Percentiles rank a stretch among this genome's conserved stretches.
These are phyloP conservation scores for Silene latifolia DNA, from an alignment of 148 eudicot species.

Conservation along the genomic window DNA sequence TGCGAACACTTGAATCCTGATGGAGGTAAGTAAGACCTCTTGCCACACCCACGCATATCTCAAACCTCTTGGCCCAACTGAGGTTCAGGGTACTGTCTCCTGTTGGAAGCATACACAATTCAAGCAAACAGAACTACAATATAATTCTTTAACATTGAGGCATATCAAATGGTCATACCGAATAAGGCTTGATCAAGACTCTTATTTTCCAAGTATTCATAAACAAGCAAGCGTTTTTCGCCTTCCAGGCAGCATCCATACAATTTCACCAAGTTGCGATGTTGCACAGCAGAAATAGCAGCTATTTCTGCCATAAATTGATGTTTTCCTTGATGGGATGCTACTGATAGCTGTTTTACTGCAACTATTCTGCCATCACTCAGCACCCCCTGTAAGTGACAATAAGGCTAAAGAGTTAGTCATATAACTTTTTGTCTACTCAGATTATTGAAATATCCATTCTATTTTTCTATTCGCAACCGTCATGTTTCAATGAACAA, in stretches of 20 bases:
- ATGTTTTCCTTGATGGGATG: constrained; percentile 74
- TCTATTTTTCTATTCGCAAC: not conserved
- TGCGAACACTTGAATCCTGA: constrained; percentile 66
- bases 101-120: constrained; percentile 27
- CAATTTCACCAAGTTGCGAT: constrained; percentile 77
- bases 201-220: constrained; percentile 82
- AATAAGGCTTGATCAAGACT: constrained; percentile 89
- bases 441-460: not conserved
- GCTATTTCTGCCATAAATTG: constrained; percentile 90
- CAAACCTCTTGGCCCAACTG: constrained; percentile 65
- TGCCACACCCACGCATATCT: constrained; percentile 86
- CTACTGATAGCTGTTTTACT: constrained; percentile 78
- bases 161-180: constrained; percentile 33
- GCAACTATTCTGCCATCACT: constrained; percentile 73
- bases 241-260: constrained; percentile 93
- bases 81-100: constrained; percentile 43
- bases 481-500: not conserved
- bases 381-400: constrained; percentile 54
- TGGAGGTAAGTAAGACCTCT: constrained; percentile 84
- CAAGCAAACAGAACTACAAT: not conserved
- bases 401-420: not conserved
- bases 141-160: not conserved
- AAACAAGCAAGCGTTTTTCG: constrained; percentile 67
- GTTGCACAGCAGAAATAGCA: constrained; percentile 80
- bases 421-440: too few relatives aligned